Conservation (phyloP, 2,329 filamentous ascomycete genomes). For the Cladosporium sp. region DNA sequence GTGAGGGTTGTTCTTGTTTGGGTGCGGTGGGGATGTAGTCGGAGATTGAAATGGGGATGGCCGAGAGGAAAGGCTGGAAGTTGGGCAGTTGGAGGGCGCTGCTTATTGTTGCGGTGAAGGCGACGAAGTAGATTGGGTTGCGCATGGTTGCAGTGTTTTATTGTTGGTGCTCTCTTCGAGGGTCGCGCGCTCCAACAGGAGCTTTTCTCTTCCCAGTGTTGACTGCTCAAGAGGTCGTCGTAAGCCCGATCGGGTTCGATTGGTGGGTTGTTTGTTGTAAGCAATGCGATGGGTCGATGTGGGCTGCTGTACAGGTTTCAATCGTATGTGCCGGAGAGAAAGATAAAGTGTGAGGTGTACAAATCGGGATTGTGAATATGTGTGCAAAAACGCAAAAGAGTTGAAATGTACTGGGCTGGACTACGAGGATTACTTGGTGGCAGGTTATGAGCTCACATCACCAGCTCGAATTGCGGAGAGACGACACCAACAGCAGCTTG, state of each 20-base stretch:
- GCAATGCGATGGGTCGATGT: background rate
- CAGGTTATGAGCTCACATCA: constrained; percentile 8
- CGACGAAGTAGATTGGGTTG: background rate
- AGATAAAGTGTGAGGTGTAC: background rate
- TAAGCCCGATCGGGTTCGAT: constrained; percentile 2
- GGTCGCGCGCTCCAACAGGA: background rate
- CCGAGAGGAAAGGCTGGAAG: constrained; percentile 27
- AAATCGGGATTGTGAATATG: background rate
- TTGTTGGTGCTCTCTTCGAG: background rate
- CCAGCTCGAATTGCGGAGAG: constrained; percentile 6
- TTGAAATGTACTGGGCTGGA: background rate
- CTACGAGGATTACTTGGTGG: background rate
- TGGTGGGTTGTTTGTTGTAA: too few relatives aligned
- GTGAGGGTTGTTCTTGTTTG: constrained; percentile 17
- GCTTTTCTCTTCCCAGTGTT: background rate
- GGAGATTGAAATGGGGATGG: constrained; percentile 22
- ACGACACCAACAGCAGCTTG: constrained; percentile 1
- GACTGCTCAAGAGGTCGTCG: background rate
- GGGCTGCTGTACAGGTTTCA: background rate
- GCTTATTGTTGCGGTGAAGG: constrained; percentile 3
- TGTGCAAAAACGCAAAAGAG: background rate
- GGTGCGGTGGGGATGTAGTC: constrained; percentile 17
- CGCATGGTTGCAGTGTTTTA: constrained; percentile 2
- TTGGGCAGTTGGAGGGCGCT: constrained; percentile 25
- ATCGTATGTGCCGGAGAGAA: background rate